These are phyloP conservation scores for Saccharomyces pastorianus DNA, from an alignment of 1,139 yeast species.

Conservation along the genomic window DNA sequence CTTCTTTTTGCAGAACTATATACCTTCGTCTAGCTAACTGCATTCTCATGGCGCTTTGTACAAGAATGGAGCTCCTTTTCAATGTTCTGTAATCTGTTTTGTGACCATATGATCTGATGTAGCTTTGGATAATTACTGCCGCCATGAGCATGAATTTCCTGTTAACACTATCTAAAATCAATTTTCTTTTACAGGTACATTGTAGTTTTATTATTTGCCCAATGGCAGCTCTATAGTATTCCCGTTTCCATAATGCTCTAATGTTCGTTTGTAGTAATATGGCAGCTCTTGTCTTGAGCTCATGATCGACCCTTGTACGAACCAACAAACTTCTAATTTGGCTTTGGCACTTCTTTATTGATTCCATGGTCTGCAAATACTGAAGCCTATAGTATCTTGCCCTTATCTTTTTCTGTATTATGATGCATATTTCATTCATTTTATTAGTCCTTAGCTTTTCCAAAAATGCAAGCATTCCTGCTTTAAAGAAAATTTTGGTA, in stretches of 20 bases:
- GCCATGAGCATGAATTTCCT: constrained; percentile 48
- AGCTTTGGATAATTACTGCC: constrained; percentile 56
- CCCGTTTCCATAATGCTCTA: constrained; percentile 42
- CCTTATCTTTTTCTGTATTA: constrained; percentile 80
- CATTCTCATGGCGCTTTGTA: constrained; percentile 73
- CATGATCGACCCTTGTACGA: constrained; percentile 49
- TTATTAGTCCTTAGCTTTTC: constrained; percentile 81
- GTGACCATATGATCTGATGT: constrained; percentile 21
- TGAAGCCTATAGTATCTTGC: constrained; percentile 55
- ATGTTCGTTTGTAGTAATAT: constrained; percentile 60
- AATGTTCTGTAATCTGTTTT: constrained; percentile 12
- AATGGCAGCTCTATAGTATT: constrained; percentile 38
- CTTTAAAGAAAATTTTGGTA: constrained; percentile 89
- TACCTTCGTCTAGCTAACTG: constrained; percentile 60
- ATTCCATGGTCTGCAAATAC: constrained; percentile 47
- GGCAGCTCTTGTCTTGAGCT: constrained; percentile 60
- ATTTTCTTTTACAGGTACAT: constrained; percentile 57
- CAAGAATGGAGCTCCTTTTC: constrained; percentile 47
- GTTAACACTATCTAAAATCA: constrained; percentile 45
- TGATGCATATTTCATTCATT: constrained; percentile 65
- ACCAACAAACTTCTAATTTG: constrained; percentile 54
- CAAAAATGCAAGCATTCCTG: constrained; percentile 89
- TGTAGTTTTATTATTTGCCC: constrained; percentile 55
- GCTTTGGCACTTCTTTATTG: constrained; percentile 55
- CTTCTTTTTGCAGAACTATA: constrained; percentile 52